Evolutionary conservation across 345 rosid genomes (phyloP), one percentile per base, ranked within the genome.

Genomic region (Atalantia buxifolia): DNA sequence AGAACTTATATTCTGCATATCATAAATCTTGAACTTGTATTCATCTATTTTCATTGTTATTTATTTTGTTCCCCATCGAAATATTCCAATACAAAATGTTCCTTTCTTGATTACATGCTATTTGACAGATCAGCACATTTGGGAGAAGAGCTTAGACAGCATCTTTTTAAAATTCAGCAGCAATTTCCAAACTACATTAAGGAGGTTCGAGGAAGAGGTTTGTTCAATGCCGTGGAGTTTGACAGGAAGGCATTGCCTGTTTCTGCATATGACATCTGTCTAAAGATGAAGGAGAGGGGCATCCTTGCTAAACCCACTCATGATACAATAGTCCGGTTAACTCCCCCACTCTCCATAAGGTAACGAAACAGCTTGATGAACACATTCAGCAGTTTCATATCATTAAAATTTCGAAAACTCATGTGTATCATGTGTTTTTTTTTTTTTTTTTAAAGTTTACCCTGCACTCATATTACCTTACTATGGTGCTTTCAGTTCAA

Each of bases 331-430:
- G 98, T 96, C 73, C 92, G 98, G 77, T 86, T 96, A 81, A 94
- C 98, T 76, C 98, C 99, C 68, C 98, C 99, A 30, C 97, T 96
- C 72, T 87, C 90, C 79, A 88, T 96, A 57, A 96, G 99, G 99
- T 93, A 86, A 80, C 30, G 42, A 24, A 79, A 64, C 78, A 40
- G 65, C 64, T n/a, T 81, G 64, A 16, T 70, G 22, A 48, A 21
- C 13, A 76, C 22, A 66, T 30, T 36, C 30, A 24, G 12, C 36
- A 33, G 50, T 72, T 65, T 27, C 55, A 25, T 56, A 31, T 61
- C 25, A 18, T 33, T 18, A 31, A 76, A 75, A 33, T 24, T 66
- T 55, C 6, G 53, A 72, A 21, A 21, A 6, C 33, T 36, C 18
- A n/a, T 33, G 30, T 18, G 50, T 53, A 63, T 69, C 30, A 30